phyloP scores from a whole-genome alignment of 2,329 filamentous ascomycete genomes.

The Tympanopsis confertula region DNA sequence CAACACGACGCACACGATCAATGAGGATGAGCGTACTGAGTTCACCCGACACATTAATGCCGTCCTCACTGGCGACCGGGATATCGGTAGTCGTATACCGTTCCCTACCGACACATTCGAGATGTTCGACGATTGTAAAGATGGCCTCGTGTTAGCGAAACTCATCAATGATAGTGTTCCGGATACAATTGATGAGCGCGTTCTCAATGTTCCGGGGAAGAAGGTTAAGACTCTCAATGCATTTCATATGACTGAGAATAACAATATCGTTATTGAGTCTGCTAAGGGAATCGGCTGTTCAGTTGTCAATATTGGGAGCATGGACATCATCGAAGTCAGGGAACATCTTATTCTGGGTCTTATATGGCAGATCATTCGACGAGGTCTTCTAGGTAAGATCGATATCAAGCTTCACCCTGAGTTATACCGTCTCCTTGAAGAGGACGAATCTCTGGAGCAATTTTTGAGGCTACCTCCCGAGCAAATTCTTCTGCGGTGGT shows the following conservation, averaged over 20 bases:
- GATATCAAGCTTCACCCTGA: conserved; percentile 98
- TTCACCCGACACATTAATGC: conserved; percentile 99
- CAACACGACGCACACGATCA: conserved; percentile 95
- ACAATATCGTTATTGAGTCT: conserved; percentile 99
- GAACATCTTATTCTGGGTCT: conserved; percentile 93
- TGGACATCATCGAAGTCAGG: conserved; percentile 92
- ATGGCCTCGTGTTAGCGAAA: conserved; percentile 90
- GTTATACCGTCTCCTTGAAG: conserved; percentile 82
- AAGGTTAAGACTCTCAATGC: conserved; percentile 92
- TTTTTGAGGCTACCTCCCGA: conserved; percentile 90
- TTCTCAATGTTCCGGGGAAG: conserved; percentile 77
- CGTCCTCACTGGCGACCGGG: conserved; percentile 83
- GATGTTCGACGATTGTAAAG: conserved; percentile 98
- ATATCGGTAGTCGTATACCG: conserved; percentile 81
- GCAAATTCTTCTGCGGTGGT: conserved; percentile 94
- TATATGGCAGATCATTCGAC: conserved; percentile 96
- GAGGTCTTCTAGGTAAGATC: conserved; percentile 91
- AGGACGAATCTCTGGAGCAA: conserved; percentile 95
- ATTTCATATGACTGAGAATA: conserved; percentile 99
- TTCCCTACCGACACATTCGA: conserved; percentile 98
- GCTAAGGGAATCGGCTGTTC: conserved; percentile 98
- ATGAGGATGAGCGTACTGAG: conserved; percentile 96
- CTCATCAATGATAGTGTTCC: conserved; percentile 99
- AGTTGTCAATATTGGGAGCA: conserved; percentile 94
- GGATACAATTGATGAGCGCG: conserved; percentile 97